Evolutionary conservation across 202 grass and related monocot species (phyloP).

Genomic region (Carex arenaria): DNA sequence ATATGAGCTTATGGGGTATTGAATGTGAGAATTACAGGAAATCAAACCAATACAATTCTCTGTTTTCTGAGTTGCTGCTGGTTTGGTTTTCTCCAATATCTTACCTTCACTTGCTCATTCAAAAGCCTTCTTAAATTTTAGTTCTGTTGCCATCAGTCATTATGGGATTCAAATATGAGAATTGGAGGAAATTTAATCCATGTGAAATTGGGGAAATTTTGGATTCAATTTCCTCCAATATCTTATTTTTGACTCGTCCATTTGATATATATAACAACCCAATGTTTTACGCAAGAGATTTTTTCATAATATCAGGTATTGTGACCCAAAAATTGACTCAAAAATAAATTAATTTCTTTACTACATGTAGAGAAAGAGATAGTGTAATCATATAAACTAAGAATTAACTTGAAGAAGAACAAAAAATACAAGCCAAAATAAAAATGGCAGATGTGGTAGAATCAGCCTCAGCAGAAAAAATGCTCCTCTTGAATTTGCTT

Average conservation of each 20-base stretch:
- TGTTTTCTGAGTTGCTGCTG: neutral
- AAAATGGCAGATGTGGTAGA: conserved; percentile 36
- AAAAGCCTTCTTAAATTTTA: neutral
- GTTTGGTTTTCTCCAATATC: conserved; percentile 21
- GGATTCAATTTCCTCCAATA: too few relatives aligned
- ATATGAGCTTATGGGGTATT: neutral
- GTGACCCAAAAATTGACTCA: neutral
- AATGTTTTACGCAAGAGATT: neutral
- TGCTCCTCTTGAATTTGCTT: conserved; percentile 42
- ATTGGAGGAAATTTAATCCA: conserved; percentile 5
- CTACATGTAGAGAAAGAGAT: neutral
- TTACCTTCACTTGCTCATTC: neutral
- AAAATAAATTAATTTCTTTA: neutral
- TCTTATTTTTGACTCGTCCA: too few relatives aligned
- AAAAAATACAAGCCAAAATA: conserved; percentile 47
- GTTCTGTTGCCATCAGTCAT: neutral
- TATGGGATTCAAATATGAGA: neutral
- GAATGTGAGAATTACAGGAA: conserved; percentile 12
- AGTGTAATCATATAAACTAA: neutral
- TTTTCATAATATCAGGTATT: neutral
- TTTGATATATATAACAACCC: too few relatives aligned
- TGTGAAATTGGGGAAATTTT: neutral
- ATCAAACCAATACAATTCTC: neutral
- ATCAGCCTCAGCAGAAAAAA: conserved; percentile 23
- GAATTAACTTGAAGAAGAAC: conserved; percentile 9